phyloP scores from a whole-genome alignment of 768 basidiomycete genomes.

The Pleurotus salmoneostramineus region DNA sequence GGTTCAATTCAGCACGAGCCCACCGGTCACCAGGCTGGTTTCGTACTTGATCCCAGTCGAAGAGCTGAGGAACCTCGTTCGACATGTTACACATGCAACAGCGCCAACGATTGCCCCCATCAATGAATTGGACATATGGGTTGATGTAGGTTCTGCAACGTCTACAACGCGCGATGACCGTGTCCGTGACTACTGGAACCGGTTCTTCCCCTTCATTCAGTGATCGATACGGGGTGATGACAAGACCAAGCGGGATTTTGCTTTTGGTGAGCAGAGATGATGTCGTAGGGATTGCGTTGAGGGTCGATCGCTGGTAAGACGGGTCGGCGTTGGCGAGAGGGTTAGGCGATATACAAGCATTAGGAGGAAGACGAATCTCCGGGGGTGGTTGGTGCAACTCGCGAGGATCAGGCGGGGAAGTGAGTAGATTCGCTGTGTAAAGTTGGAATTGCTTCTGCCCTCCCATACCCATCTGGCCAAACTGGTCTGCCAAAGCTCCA shows the following conservation, averaged over 20 bases:
- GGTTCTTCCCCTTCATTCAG: constrained; percentile 78
- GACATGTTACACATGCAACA: constrained; percentile 99
- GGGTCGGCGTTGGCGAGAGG: constrained; percentile 82
- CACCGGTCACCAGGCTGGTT: constrained; percentile 96
- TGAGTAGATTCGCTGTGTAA: constrained; percentile 88
- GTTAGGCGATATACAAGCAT: constrained; percentile 73
- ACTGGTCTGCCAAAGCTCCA: constrained; percentile 76
- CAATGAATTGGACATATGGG: constrained; percentile 96
- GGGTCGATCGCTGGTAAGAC: constrained; percentile 87
- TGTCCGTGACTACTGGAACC: constrained; percentile 90
- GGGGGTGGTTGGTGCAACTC: constrained; percentile 82
- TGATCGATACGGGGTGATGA: constrained; percentile 88
- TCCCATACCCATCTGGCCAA: constrained; percentile 82
- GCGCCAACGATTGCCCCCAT: constrained; percentile 97
- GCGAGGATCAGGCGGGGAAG: constrained; percentile 86
- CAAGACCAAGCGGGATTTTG: constrained; percentile 84
- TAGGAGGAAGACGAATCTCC: constrained; percentile 85
- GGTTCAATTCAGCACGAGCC: constrained; percentile 90
- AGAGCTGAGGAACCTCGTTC: constrained; percentile 96
- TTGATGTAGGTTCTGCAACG: constrained; percentile 97
- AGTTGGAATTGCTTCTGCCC: constrained; percentile 76
- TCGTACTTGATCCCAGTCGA: constrained; percentile 94
- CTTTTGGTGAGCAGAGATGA: constrained; percentile 84
- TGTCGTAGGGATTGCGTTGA: constrained; percentile 92
- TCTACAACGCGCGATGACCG: constrained; percentile 93